phyloP scores from a whole-genome alignment of 169 alveolate genomes.

The Plasmodium gallinaceum region DNA sequence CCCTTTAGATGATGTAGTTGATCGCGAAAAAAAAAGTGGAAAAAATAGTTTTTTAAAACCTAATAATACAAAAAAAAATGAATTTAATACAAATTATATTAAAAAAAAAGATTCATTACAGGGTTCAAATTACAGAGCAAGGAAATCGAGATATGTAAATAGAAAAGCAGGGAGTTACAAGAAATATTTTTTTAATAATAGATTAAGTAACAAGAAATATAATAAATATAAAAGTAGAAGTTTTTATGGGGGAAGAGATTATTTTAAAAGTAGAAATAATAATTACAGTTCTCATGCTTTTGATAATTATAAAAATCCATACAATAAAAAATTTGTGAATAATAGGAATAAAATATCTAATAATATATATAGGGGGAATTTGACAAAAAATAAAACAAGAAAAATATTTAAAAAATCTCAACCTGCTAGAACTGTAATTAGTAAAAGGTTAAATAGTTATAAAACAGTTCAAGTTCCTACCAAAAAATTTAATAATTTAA shows the following conservation, averaged over 20 bases:
- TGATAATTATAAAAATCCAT: conserved; percentile 43
- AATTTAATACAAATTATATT: conserved; percentile 23
- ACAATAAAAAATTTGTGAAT: conserved; percentile 39
- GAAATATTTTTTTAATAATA: conserved; percentile 51
- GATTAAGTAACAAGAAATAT: conserved; percentile 32
- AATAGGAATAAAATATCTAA: conserved; percentile 39
- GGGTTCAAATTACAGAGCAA: conserved; percentile 68
- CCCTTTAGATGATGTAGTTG: conserved; percentile 71
- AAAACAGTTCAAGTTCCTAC: conserved; percentile 26
- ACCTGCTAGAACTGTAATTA: conserved; percentile 36
- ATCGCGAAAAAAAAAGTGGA: conserved; percentile 65
- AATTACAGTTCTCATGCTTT: conserved; percentile 32
- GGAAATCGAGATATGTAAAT: conserved; percentile 37
- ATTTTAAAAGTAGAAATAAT: conserved; percentile 34
- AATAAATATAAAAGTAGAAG: conserved; percentile 27
- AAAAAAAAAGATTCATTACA: conserved; percentile 44
- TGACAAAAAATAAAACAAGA: conserved; percentile 36
- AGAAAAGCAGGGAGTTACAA: conserved; percentile 66
- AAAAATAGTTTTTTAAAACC: conserved; percentile 42
- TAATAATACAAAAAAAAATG: conserved; percentile 19
- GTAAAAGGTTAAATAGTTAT: conserved; percentile 43
- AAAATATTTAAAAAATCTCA: conserved; percentile 47
- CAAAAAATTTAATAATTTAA: conserved; percentile 41
- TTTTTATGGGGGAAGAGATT: conserved; percentile 29
- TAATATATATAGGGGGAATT: conserved; percentile 25